A percentile compares a stretch with the other conserved stretches of the same genome.
Conservation (phyloP, 1,284 basidiomycete genomes). For the Cryptococcus neoformans region DNA sequence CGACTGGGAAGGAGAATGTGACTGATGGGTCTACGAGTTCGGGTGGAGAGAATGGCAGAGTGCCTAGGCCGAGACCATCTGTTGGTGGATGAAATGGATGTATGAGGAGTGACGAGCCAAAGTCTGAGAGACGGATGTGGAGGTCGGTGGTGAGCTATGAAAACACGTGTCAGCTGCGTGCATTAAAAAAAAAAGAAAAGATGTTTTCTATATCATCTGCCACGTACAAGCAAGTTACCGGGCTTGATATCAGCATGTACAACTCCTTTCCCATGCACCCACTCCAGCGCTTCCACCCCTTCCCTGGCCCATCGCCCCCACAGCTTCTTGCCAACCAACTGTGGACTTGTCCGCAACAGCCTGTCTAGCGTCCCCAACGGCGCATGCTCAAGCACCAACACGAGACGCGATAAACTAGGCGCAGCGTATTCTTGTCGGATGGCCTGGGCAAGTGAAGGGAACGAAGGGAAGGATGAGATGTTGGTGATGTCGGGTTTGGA, state of each 20-base stretch:
- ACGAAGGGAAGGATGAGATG: conserved; percentile 19
- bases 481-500: conserved; percentile 1
- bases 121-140: conserved; percentile 51
- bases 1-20: conserved; percentile 52
- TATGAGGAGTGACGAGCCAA: conserved; percentile 52
- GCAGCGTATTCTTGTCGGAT: conserved; percentile 9
- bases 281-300: conserved; percentile 46
- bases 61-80: conserved; percentile 53
- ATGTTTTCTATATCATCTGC: conserved; percentile 29
- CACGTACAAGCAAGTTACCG: conserved; percentile 40
- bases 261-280: conserved; percentile 50
- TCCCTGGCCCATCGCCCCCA: conserved; percentile 50
- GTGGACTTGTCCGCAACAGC: conserved; percentile 45
- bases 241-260: conserved; percentile 54
- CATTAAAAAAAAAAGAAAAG: background rate
- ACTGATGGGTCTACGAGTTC: conserved; percentile 50
- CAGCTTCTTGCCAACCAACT: conserved; percentile 33
- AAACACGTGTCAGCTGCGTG: conserved; percentile 23
- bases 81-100: conserved; percentile 46
- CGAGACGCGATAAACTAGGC: conserved; percentile 29
- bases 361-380: conserved; percentile 47
- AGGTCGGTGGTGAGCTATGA: conserved; percentile 47
- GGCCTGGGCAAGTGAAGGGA: conserved; percentile 19
- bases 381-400: conserved; percentile 49
- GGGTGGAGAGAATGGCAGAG: conserved; percentile 53